Percentiles rank a stretch among this genome's conserved stretches.
phyloP scores from a whole-genome alignment of 2,329 filamentous ascomycete species.

The Diaporthe amygdali region DNA sequence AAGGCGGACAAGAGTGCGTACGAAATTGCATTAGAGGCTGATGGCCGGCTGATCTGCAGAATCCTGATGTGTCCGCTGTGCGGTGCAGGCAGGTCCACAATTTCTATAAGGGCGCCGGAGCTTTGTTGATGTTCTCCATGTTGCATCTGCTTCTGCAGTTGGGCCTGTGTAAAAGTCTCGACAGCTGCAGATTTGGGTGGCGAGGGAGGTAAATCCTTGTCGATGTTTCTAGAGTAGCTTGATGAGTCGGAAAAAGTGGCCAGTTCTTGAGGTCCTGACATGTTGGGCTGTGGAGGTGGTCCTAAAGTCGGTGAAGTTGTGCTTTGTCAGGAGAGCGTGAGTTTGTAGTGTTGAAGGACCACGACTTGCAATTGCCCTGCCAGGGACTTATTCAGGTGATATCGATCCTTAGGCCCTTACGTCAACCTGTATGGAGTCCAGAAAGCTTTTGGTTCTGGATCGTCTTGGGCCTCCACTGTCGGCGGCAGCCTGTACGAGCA shows the following conservation, averaged over 20 bases:
- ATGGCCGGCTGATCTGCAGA: conserved; percentile 83
- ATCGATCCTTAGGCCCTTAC: conserved; percentile 4
- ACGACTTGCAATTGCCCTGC: not conserved
- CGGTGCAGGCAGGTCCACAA: conserved; percentile 77
- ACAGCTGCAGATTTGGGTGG: conserved; percentile 22
- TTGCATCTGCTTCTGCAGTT: conserved; percentile 15
- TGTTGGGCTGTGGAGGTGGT: not conserved
- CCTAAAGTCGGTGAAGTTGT: not conserved
- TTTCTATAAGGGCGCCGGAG: conserved; percentile 61
- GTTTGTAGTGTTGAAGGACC: not conserved
- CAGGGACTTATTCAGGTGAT: not conserved
- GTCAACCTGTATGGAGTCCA: conserved; percentile 8
- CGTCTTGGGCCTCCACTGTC: conserved; percentile 6
- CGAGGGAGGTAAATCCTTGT: conserved; percentile 24
- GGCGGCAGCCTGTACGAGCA: conserved; percentile 6
- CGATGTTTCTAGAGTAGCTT: not conserved
- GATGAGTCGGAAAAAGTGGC: not conserved
- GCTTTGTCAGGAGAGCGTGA: not conserved
- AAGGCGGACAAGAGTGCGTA: conserved; percentile 75
- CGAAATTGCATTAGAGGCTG: conserved; percentile 90
- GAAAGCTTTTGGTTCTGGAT: conserved; percentile 5
- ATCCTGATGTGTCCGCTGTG: conserved; percentile 85
- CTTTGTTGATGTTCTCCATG: not conserved
- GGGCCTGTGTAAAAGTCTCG: conserved; percentile 18
- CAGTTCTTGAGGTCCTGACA: conserved; percentile 4